These are phyloP conservation scores for Limtongia smithiae DNA, from an alignment of 805 yeast genomes.

Conservation along the genomic window DNA sequence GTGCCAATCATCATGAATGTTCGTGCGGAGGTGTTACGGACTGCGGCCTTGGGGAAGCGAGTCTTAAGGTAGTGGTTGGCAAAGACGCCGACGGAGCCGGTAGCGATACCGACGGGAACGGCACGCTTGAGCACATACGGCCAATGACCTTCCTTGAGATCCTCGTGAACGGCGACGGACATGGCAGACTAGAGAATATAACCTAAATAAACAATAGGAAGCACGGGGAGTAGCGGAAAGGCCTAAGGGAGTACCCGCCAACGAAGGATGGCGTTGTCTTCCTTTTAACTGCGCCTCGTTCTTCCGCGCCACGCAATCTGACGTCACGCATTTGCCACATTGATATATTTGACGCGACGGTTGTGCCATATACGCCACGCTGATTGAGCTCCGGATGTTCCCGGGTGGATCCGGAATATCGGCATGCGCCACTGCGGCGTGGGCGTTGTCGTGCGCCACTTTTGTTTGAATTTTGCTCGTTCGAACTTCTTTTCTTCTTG, in stretches of 20 bases:
- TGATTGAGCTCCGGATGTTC: too few relatives aligned
- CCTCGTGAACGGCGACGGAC: background rate
- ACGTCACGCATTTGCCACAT: too few relatives aligned
- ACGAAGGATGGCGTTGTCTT: background rate
- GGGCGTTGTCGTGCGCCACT: too few relatives aligned
- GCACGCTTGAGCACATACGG: conserved; percentile 25
- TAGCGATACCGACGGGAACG: conserved; percentile 17
- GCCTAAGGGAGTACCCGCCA: too few relatives aligned
- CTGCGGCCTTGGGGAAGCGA: conserved; percentile 7
- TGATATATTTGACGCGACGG: too few relatives aligned
- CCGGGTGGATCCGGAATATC: too few relatives aligned
- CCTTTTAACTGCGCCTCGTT: too few relatives aligned
- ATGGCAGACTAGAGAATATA: background rate
- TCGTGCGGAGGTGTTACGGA: conserved; percentile 17
- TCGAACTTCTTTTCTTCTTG: too few relatives aligned
- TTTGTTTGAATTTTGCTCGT: too few relatives aligned
- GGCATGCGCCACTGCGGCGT: too few relatives aligned
- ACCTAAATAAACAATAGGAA: background rate
- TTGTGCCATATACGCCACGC: too few relatives aligned
- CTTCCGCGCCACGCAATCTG: too few relatives aligned
- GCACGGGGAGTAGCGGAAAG: background rate
- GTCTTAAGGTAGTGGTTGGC: conserved; percentile 13
- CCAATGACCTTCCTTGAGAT: conserved; percentile 17
- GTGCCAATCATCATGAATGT: conserved; percentile 18
- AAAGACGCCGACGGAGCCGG: conserved; percentile 17